Percentiles rank a stretch among this genome's conserved stretches.
Evolutionary conservation across 192 early-diverging fungal genomes (phyloP).

Genomic region (Entomortierella parvispora): DNA sequence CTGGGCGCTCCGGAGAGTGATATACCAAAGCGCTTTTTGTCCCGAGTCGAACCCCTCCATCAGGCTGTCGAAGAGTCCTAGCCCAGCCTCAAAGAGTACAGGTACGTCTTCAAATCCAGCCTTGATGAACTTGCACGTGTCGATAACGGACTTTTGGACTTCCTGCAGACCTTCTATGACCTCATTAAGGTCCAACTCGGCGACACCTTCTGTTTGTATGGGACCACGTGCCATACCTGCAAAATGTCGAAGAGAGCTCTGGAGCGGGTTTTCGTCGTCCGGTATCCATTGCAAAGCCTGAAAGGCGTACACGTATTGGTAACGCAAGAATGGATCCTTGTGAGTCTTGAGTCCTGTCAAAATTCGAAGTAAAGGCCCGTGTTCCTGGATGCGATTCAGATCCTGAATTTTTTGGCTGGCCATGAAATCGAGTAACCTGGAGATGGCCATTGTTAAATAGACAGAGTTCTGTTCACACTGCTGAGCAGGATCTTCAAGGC

Average conservation of each 20-base stretch:
- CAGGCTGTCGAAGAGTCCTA: not conserved
- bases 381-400: not conserved
- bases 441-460: not conserved
- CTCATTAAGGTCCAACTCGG: not conserved
- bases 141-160: not conserved
- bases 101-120: not conserved
- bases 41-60: not conserved
- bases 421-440: slow-evolving; percentile 12
- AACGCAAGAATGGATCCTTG: not conserved
- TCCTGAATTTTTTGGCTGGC: slow-evolving; percentile 6
- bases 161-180: not conserved
- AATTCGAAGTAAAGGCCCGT: not conserved
- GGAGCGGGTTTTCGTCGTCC: not conserved
- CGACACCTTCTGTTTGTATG: not conserved
- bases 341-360: not conserved
- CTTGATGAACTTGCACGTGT: not conserved
- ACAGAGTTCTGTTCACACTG: not conserved
- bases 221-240: not conserved
- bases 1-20: not conserved
- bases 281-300: too few species aligned
- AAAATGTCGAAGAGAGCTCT: not conserved
- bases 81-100: not conserved
- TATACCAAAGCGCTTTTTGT: not conserved
- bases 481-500: slow-evolving; percentile 1
- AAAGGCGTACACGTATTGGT: not conserved